These are phyloP conservation scores for Zygoascus sp. DNA, from an alignment of 1,139 yeast species.

Conservation along the genomic window DNA sequence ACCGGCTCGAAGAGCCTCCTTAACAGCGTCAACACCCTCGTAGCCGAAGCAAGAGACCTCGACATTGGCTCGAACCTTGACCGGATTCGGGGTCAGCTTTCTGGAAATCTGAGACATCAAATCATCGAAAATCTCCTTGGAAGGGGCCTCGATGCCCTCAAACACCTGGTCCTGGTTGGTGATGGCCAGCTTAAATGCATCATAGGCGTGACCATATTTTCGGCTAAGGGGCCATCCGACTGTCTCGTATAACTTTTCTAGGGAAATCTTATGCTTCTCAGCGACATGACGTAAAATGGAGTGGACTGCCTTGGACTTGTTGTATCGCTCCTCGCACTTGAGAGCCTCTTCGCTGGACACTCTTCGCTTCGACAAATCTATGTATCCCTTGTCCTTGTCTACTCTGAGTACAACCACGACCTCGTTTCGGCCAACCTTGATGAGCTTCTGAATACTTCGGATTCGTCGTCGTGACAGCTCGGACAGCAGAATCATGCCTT, in stretches of 20 bases:
- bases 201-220: slow-evolving; percentile 95
- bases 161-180: slow-evolving; percentile 82
- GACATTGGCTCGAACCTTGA: slow-evolving; percentile 94
- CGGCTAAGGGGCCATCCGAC: slow-evolving; percentile 97
- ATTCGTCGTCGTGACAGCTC: slow-evolving; percentile 98
- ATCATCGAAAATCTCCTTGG: slow-evolving; percentile 70
- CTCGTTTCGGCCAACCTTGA: slow-evolving; percentile 97
- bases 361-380: slow-evolving; percentile 95
- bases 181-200: slow-evolving; percentile 93
- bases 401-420: slow-evolving; percentile 98
- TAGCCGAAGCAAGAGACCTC: slow-evolving; percentile 96
- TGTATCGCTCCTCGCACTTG: slow-evolving; percentile 96
- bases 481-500: slow-evolving; percentile 95
- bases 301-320: slow-evolving; percentile 95
- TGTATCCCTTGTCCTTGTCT: slow-evolving; percentile 97
- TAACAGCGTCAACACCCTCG: slow-evolving; percentile 97
- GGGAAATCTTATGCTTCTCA: slow-evolving; percentile 84
- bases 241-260: slow-evolving; percentile 78
- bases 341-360: slow-evolving; percentile 97
- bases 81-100: slow-evolving; percentile 96
- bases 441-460: slow-evolving; percentile 93
- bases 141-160: slow-evolving; percentile 72
- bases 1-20: slow-evolving; percentile 80
- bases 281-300: slow-evolving; percentile 97
- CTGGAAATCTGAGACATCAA: slow-evolving; percentile 80